A percentile compares a stretch with the other conserved stretches of the same genome.
Evolutionary conservation across 139 green algal species (phyloP).

Genomic region (Chlorella sp.): DNA sequence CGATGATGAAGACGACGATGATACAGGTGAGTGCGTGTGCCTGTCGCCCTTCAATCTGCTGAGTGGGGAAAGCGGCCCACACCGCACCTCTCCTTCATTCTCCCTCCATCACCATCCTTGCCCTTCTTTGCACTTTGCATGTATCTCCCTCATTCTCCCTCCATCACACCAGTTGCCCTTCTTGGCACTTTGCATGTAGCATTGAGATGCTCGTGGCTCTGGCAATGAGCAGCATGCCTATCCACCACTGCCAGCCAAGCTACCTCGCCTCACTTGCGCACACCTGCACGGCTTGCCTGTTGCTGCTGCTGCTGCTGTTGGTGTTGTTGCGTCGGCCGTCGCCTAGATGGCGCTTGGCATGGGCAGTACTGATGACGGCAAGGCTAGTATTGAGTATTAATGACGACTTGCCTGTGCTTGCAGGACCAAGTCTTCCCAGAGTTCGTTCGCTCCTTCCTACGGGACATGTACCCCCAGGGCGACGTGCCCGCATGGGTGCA

Average conservation of each 20-base stretch:
- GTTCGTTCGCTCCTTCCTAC: conserved; percentile 66
- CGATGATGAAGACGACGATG: too few relatives aligned
- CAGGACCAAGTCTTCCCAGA: conserved; percentile 45
- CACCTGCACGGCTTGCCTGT: neutral
- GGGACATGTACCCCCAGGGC: conserved; percentile 54
- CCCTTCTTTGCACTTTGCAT: too few relatives aligned
- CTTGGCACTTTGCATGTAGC: too few relatives aligned
- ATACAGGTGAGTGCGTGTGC: too few relatives aligned
- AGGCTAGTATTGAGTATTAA: neutral
- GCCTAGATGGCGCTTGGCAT: neutral
- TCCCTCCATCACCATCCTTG: too few relatives aligned
- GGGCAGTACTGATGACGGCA: neutral
- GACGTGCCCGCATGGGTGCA: conserved; percentile 58
- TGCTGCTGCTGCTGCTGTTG: neutral
- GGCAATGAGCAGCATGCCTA: too few relatives aligned
- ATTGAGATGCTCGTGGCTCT: too few relatives aligned
- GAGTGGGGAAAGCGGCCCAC: too few relatives aligned
- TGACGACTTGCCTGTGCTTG: neutral
- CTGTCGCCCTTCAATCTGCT: too few relatives aligned
- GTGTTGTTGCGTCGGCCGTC: neutral
- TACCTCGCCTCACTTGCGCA: neutral
- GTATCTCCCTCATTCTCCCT: too few relatives aligned
- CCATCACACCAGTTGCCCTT: too few relatives aligned
- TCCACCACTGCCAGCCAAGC: neutral
- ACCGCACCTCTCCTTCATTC: too few relatives aligned